phyloP scores from a whole-genome alignment of 345 rosid genomes.

The Noccaea caerulescens region DNA sequence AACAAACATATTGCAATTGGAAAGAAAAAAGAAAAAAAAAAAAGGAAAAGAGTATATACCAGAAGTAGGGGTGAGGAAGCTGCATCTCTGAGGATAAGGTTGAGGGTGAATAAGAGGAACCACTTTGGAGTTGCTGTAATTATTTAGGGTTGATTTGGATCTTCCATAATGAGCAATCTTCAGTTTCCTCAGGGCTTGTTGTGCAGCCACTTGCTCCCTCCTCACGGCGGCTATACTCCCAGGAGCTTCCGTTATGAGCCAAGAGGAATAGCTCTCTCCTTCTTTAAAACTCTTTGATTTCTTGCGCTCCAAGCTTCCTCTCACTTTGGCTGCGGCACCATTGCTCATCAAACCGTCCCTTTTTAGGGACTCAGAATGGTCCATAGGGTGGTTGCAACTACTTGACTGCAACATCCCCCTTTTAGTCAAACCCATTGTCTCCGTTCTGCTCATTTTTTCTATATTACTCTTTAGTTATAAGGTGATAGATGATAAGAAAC shows the following conservation, averaged over 20 bases:
- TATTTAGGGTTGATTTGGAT: conserved; percentile 48
- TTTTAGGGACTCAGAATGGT: conserved; percentile 34
- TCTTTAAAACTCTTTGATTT: conserved; percentile 45
- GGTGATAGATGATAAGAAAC: conserved; percentile 10
- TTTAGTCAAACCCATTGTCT: conserved; percentile 37
- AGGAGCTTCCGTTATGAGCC: conserved; percentile 49
- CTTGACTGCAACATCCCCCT: conserved; percentile 30
- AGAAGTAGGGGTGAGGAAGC: conserved; percentile 70
- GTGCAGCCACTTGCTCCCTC: conserved; percentile 61
- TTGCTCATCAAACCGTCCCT: conserved; percentile 31
- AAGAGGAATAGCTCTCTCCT: conserved; percentile 37
- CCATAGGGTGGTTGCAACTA: conserved; percentile 33
- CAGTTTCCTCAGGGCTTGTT: conserved; percentile 52
- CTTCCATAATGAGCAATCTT: conserved; percentile 79
- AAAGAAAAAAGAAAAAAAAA: not conserved
- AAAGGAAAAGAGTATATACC: conserved; percentile 39
- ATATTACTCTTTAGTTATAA: conserved; percentile 3
- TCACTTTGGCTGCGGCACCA: conserved; percentile 26
- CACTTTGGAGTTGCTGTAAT: conserved; percentile 35
- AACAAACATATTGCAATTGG: not conserved
- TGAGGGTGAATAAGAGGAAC: conserved; percentile 36
- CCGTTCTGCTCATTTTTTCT: conserved; percentile 36
- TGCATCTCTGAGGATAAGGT: conserved; percentile 55
- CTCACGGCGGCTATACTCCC: conserved; percentile 80
- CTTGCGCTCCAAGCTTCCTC: conserved; percentile 41